A percentile compares a stretch with the other conserved stretches of the same genome.
Conservation (phyloP, 805 yeast genomes). For the Ogataea salicorniae region DNA sequence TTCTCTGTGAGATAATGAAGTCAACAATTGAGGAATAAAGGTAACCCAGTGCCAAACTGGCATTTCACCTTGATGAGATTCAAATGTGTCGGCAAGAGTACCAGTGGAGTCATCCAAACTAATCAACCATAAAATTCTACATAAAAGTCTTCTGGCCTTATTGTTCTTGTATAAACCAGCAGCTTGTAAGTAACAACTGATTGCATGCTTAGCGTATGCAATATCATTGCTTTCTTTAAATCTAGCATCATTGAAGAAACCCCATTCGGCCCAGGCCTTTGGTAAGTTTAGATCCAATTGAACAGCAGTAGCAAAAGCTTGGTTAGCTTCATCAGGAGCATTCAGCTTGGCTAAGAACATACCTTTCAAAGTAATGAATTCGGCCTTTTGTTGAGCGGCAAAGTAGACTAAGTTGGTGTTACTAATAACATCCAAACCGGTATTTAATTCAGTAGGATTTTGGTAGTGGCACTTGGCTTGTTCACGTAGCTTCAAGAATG, state of each 20-base stretch:
- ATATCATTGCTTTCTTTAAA: constrained; percentile 77
- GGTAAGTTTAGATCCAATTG: constrained; percentile 92
- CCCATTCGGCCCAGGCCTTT: constrained; percentile 99
- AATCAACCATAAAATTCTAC: constrained; percentile 89
- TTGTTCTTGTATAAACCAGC: constrained; percentile 94
- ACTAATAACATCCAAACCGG: constrained; percentile 94
- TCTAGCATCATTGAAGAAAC: constrained; percentile 84
- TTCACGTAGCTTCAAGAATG: constrained; percentile 89
- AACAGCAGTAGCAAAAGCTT: constrained; percentile 96
- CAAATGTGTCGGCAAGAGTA: constrained; percentile 80
- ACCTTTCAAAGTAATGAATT: constrained; percentile 94
- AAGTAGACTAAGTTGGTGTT: constrained; percentile 94
- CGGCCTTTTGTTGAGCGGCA: constrained; percentile 97
- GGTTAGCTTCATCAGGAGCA: constrained; percentile 92
- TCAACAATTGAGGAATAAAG: constrained; percentile 87
- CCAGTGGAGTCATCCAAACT: constrained; percentile 85
- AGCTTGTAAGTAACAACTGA: constrained; percentile 94
- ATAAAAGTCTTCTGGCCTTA: constrained; percentile 80
- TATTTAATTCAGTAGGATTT: constrained; percentile 81
- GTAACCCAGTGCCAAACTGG: constrained; percentile 99
- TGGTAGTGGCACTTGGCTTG: constrained; percentile 98
- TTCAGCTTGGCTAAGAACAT: constrained; percentile 92
- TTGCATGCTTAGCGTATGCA: constrained; percentile 85
- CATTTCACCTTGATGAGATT: constrained; percentile 87
- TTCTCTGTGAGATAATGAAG: constrained; percentile 86